Base-by-base conservation (phyloP, 352 stramenopile species). In the Blastocystis sp. region DNA sequence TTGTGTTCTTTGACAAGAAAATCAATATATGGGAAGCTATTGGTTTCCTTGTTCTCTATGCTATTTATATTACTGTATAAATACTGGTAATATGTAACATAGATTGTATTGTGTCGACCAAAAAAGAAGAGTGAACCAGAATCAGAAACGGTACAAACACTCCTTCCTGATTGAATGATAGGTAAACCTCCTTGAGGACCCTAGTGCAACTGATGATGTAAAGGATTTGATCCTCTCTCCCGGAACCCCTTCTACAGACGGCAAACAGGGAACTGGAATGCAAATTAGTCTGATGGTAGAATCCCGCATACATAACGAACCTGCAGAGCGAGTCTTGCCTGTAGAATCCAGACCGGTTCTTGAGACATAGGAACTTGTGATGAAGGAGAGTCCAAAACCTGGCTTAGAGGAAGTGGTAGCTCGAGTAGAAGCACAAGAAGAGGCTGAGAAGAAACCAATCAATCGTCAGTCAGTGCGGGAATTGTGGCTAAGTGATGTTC, bases 11-110 rank as follows among this genome's bases (percentile, higher is more conserved):
- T 59, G 90, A 89, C 27, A 87, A 73, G 40, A 78, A 89, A 17
- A 80, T 91, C 42, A 89, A 89, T 15, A 1, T 90, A 35, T 62
- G 69, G 68, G 60, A 91, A 37, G 84, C 90, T 11, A 59, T 91
- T 27, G 87, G 87, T 40, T 93, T 94, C 64, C 89, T 94, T 22
- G 89, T 70, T 33, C 82, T 93, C 3, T 96, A 96, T 82, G 48
- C 91, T 4, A 33, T 91, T 15, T 96, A 95, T 90, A 93, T 95
- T 2, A 42, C 53, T 11, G 51, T 76, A 17, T 3, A 0, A 0
- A n/a, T 33, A 33, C 24, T 51, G 19, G 22, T 33, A 6, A 15
- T 22, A 11, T 76, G 19, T 54, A 17, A 22, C 64, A 22, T 27
- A 76, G 64, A 76, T 84, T 24, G 73, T 84, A 11, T 44, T 84